Conservation (phyloP, 2,329 filamentous ascomycete species). For the Phaeosphaeria sp. region DNA sequence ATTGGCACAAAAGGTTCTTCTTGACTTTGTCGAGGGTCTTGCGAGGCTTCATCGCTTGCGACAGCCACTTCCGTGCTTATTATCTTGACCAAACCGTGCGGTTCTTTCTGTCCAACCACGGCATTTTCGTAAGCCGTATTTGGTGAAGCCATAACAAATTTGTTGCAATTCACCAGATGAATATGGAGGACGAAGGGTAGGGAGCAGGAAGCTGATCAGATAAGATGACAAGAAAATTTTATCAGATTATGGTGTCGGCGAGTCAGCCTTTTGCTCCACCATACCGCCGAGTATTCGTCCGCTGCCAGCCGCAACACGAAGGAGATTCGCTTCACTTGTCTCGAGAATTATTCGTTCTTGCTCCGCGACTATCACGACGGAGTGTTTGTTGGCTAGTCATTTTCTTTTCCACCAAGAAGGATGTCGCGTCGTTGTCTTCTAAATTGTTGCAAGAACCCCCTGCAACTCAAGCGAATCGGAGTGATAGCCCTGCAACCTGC, state of each 20-base stretch:
- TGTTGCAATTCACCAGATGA: background rate
- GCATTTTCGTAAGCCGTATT: background rate
- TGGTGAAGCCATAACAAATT: background rate
- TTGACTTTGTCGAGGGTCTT: background rate
- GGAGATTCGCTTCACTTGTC: background rate
- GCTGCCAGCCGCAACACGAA: background rate
- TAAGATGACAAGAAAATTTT: background rate
- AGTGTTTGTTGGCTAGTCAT: background rate
- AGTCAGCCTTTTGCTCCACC: background rate
- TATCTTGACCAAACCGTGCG: background rate
- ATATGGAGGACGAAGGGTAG: background rate
- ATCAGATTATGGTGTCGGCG: background rate
- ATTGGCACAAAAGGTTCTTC: slow-evolving; percentile 18
- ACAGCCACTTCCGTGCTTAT: slow-evolving; percentile 3
- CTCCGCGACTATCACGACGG: too few relatives aligned
- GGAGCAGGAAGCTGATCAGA: background rate
- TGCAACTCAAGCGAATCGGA: too few relatives aligned
- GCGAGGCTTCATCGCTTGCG: slow-evolving; percentile 11
- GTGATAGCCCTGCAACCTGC: too few relatives aligned
- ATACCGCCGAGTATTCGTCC: background rate
- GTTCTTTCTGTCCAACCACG: background rate
- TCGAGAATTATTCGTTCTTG: too few relatives aligned
- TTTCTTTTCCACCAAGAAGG: background rate
- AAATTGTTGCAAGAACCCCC: too few relatives aligned
- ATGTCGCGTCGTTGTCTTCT: too few relatives aligned